Evolutionary conservation across 2,329 filamentous ascomycete species (phyloP), one percentile per base, ranked within the genome.

Genomic region (Aspergillus floridensis): DNA sequence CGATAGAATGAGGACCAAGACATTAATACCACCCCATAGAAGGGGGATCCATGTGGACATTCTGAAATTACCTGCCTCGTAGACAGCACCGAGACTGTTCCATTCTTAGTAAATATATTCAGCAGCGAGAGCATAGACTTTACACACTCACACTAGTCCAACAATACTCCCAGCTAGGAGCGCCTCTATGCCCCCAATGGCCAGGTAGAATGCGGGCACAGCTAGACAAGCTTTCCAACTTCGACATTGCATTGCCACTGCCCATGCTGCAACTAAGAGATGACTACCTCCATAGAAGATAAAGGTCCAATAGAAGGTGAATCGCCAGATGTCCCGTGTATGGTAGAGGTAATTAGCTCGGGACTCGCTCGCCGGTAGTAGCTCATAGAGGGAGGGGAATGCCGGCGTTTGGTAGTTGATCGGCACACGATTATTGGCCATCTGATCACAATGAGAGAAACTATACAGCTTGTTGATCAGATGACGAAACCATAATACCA

Each of bases 11-110:
- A 97, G 80, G 31, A 96, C 84, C 50, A 96, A 75, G 10, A 93
- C 87, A 73, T 92, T 96, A 74, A 93, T 89, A 70, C 91, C 83
- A 1, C 87, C 91, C 93, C 93, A 96, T 22, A 93, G 84, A 70
- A 95, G 89, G 0, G 93, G 93, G 54, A 96, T 90, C 92, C 92
- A 96, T 0, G 93, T 96, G 49, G 92, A 93, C 92, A 96, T 95
- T 68, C 87, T 83, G 72, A 93, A 96, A 75, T 89, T 91, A 48
- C 92, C 93, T 2, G 89, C 85, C 66, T 87, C 85, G 72, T 96
- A 96, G 38, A 93, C 85, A 8, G 88, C 90, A 12, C 90, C 91
- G 21, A 96, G 79, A 52, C 90, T 93, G 63, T 49, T n/a, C 16
- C 26, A 55, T 32, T 57, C 11, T 68, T 56, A 66, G 61, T 44